A percentile compares a stretch with the other conserved stretches of the same genome.
Evolutionary conservation across 495 filamentous ascomycete species (phyloP).

Genomic region (Aspergillus steynii): DNA sequence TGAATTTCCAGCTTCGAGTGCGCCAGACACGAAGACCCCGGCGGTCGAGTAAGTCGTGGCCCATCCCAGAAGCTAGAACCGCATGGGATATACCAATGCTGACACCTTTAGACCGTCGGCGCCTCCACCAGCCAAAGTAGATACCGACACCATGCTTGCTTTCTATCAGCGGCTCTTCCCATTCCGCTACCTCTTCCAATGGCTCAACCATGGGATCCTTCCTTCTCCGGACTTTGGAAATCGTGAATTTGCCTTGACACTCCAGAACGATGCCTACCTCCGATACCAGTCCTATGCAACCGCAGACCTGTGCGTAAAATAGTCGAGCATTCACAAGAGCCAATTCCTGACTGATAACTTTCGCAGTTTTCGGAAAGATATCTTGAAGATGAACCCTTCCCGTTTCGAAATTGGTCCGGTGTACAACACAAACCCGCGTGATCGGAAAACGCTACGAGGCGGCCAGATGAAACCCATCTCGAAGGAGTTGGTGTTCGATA

Average conservation of each 20-base stretch:
- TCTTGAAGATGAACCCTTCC: constrained; percentile 79
- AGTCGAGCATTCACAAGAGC: background rate
- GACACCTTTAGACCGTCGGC: constrained; percentile 20
- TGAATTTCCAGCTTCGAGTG: constrained; percentile 66
- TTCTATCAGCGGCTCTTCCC: constrained; percentile 98
- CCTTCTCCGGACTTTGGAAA: constrained; percentile 87
- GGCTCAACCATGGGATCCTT: constrained; percentile 90
- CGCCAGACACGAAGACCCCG: constrained; percentile 45
- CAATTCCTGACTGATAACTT: constrained; percentile 6
- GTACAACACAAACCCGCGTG: constrained; percentile 88
- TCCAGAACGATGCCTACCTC: constrained; percentile 85
- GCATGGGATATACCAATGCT: constrained; percentile 7
- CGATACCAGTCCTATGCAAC: constrained; percentile 90
- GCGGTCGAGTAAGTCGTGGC: constrained; percentile 41
- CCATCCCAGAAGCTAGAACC: background rate
- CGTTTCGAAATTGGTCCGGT: constrained; percentile 98
- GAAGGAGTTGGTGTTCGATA: constrained; percentile 98
- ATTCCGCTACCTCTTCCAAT: constrained; percentile 93
- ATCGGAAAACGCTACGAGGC: constrained; percentile 77
- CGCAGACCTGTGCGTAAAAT: constrained; percentile 68
- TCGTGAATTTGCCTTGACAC: constrained; percentile 91
- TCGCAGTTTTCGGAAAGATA: constrained; percentile 81
- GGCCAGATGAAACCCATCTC: constrained; percentile 69
- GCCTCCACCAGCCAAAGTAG: constrained; percentile 49
- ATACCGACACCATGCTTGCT: constrained; percentile 79